Base-by-base conservation (phyloP, 805 yeast genomes). In the Saccharomycopsis babjevae region DNA sequence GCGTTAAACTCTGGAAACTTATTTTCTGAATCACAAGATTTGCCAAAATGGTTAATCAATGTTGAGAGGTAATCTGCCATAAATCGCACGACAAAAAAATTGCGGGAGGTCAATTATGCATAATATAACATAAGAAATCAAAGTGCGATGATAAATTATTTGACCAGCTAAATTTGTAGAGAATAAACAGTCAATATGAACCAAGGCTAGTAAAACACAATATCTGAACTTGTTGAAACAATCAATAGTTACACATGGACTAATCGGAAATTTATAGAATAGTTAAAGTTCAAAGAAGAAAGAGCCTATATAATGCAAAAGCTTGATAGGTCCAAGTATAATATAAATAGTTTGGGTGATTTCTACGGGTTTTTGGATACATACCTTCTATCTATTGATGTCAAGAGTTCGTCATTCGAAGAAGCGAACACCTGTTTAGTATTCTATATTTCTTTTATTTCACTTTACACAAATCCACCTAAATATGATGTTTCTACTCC, bases 361-460 rank as follows among this genome's bases (percentile, higher is more conserved):
- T 63, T 55, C 38, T 59, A 56, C 32, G 59, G 57, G 16, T 63
- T 50, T 57, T 34, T 63, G 7, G 50, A 63, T 25, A 56, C 56
- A 5, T 60, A 34, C 32, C 55, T 63, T 15, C 50, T 40, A 7
- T 58, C 61, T 10, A 16, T 63, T 1, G 62, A 61, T 39, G 52
- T 46, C 32, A 25, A 54, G 15, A 54, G 54, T 18, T 54, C 38
- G 8, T 32, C 58, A 34, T 42, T 58, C 13, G 66, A 64, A n/a
- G 56, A 60, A 38, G 59, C 64, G 6, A 64, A 62, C 43, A 20
- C 58, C 1, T 22, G 57, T n/a, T 40, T 64, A 7, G 58, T 59
- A 32, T 58, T 59, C 20, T 64, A 55, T 52, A 42, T 64, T 13
- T 61, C 66, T 11, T 57, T 62, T 52, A 59, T 64, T 15, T 32